Conservation (phyloP, 441 rosid genomes). For the Rhodomyrtus psidioides region DNA sequence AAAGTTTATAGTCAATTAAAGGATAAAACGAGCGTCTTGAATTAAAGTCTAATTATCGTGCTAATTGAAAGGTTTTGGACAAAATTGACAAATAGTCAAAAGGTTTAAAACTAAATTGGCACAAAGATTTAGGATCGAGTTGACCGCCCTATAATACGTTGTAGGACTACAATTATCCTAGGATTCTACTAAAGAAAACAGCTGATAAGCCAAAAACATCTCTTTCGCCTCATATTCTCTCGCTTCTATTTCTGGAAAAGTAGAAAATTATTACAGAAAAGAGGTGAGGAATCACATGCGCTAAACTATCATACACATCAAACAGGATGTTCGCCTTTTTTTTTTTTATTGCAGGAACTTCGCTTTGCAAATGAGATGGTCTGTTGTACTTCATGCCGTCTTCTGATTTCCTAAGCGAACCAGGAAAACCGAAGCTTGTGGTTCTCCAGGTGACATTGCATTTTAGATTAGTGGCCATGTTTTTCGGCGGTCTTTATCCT, state of each 20-base stretch:
- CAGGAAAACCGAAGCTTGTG: neutral
- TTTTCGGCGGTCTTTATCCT: neutral
- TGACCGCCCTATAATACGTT: too few relatives aligned
- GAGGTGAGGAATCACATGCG: neutral
- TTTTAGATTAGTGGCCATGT: neutral
- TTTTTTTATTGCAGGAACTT: neutral
- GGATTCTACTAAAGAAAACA: neutral
- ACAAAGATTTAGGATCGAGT: too few relatives aligned
- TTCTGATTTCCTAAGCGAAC: neutral
- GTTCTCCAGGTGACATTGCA: neutral
- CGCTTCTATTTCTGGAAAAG: neutral
- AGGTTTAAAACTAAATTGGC: too few relatives aligned
- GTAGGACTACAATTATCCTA: too few relatives aligned
- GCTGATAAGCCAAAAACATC: neutral
- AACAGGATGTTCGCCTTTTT: neutral
- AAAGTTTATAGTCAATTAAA: too few relatives aligned
- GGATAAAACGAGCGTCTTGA: too few relatives aligned
- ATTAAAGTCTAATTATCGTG: too few relatives aligned
- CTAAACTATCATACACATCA: slow-evolving; percentile 20
- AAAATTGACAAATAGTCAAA: too few relatives aligned
- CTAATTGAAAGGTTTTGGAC: too few relatives aligned
- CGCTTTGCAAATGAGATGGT: neutral
- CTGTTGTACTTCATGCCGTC: neutral
- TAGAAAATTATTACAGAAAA: neutral
- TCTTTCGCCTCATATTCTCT: neutral